phyloP scores from a whole-genome alignment of 179 eudicot species.

The Gypsophila paniculata region DNA sequence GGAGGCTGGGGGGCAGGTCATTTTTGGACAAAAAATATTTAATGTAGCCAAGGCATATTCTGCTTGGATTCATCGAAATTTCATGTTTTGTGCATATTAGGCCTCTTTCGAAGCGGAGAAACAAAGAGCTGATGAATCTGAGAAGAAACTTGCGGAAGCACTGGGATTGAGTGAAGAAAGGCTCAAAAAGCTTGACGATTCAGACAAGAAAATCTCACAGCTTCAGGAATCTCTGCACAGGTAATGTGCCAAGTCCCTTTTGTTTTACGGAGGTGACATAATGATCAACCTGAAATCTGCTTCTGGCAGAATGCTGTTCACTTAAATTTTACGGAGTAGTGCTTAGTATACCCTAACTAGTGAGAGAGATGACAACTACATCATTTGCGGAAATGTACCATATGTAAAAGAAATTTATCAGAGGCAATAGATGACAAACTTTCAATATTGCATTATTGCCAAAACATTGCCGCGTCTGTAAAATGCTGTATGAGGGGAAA shows the following conservation, averaged over 20 bases:
- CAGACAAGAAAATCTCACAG: constrained; percentile 54
- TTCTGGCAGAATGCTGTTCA: neutral
- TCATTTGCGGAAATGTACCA: neutral
- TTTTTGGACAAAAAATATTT: neutral
- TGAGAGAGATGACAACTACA: constrained; percentile 3
- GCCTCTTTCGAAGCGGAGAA: constrained; percentile 56
- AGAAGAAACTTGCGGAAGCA: constrained; percentile 50
- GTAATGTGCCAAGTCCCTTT: constrained; percentile 35
- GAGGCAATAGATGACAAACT: neutral
- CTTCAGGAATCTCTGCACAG: constrained; percentile 69
- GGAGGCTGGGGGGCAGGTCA: neutral
- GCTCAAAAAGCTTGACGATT: constrained; percentile 63
- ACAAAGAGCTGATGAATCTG: constrained; percentile 52
- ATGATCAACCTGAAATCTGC: neutral
- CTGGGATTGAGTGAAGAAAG: constrained; percentile 54
- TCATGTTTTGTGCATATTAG: constrained; percentile 33
- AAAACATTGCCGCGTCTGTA: neutral
- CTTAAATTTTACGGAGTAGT: too few relatives aligned
- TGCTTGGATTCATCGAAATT: neutral
- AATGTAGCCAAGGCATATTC: neutral
- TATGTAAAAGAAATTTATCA: neutral
- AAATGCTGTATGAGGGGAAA: neutral
- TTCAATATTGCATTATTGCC: neutral
- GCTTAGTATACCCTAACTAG: neutral
- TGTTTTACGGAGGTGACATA: constrained; percentile 6